Evolutionary conservation across 1,284 basidiomycete genomes (phyloP).

Genomic region (Calocybe gambosa): DNA sequence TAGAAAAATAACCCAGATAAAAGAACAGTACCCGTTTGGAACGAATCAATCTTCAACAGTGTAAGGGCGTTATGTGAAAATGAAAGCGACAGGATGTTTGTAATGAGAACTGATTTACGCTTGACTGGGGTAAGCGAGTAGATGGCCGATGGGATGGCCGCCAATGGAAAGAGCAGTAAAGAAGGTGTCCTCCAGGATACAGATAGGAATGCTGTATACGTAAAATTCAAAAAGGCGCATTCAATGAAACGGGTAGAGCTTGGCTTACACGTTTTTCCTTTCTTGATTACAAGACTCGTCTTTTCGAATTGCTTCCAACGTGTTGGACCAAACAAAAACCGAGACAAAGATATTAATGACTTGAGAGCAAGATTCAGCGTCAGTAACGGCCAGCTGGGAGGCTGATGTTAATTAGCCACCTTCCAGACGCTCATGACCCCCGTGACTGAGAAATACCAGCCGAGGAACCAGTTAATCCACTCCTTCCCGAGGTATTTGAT

Average conservation of each 20-base stretch:
- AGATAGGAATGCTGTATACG: conserved; percentile 25
- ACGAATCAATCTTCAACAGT: conserved; percentile 84
- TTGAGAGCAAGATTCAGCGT: conserved; percentile 18
- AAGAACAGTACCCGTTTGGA: conserved; percentile 82
- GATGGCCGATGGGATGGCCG: conserved; percentile 59
- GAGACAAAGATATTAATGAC: conserved; percentile 45
- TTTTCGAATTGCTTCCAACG: conserved; percentile 51
- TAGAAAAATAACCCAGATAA: conserved; percentile 80
- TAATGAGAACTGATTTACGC: conserved; percentile 66
- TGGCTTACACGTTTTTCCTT: conserved; percentile 38
- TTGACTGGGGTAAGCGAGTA: conserved; percentile 52
- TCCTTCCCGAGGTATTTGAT: conserved; percentile 76
- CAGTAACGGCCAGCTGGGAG: conserved; percentile 1
- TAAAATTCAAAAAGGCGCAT: not conserved
- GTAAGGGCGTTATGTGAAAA: conserved; percentile 82
- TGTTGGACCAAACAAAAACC: conserved; percentile 37
- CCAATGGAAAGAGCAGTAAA: conserved; percentile 57
- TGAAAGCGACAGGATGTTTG: conserved; percentile 79
- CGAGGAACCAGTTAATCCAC: conserved; percentile 77
- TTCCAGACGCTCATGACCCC: conserved; percentile 68
- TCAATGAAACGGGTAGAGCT: conserved; percentile 9
- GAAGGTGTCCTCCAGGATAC: conserved; percentile 60
- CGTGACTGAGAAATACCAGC: conserved; percentile 69
- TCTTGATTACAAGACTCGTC: conserved; percentile 38
- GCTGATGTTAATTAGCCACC: conserved; percentile 32